Base-by-base conservation (phyloP, 352 stramenopile genomes). In the Achlya hypogyna region DNA sequence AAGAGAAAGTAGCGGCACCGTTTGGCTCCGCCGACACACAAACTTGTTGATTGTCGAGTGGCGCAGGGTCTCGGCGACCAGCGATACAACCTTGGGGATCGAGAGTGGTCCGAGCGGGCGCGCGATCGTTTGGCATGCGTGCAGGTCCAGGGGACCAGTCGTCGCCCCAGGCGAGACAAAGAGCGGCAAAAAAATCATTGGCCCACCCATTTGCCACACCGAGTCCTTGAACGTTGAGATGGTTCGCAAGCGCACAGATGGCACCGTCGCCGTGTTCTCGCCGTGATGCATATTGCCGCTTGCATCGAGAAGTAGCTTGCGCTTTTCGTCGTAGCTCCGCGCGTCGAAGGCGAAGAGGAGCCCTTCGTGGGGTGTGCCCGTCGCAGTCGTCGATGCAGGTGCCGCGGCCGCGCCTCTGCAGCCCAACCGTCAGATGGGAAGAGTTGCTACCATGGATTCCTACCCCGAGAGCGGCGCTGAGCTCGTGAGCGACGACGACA, bases 31-130 rank as follows among this genome's bases (percentile, higher is more conserved):
- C 53, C 84, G 79, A 47, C 89, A 93, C 20, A 51, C 32, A 58
- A 59, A 67, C 60, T 94, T 92, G 74, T 94, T 94, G 32, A 92
- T 82, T 23, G 87, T 74, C 31, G 85, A 94, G 68, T 92, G 83
- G 29, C 85, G 82, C 78, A 94, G 88, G 62, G 91, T 91, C 64
- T 94, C 85, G 4, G 82, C 85, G 31, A 94, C 78, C 23, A 94
- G 58, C 28, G 88, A 63, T 10, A 94, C 75, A 23, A 92, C 83
- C 58, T 89, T 89, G 1, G 83, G 79, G 38, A 94, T 80, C 64
- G 75, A 87, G 38, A 70, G 77, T 23, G 84, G 71, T 14, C 83
- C 83, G 40, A 94, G 75, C 5, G 84, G 82, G n/a, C 82, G 78
- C 10, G 83, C 74, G 64, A 91, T 84, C 56, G 89, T 65, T 53